These are phyloP conservation scores for Trichoderma cornu-damae DNA, from an alignment of 2,329 filamentous ascomycete genomes.

Conservation along the genomic window DNA sequence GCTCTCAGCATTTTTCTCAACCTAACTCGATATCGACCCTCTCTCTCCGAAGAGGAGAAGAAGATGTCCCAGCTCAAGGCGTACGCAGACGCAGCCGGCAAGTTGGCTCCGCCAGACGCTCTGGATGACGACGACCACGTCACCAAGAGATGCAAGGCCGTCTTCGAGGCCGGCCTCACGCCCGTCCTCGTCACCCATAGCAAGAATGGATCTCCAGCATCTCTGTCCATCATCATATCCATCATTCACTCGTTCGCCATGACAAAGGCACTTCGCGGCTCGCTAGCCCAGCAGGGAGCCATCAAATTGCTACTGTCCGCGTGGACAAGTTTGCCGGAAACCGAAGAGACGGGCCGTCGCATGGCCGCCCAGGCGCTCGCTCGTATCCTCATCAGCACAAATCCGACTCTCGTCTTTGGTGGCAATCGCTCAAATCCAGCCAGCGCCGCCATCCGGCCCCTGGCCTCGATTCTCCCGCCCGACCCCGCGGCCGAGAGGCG, in stretches of 20 bases:
- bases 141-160: slow-evolving; percentile 64
- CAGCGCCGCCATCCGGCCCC: slow-evolving; percentile 74
- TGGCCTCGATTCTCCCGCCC: slow-evolving; percentile 66
- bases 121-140: slow-evolving; percentile 75
- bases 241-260: slow-evolving; percentile 75
- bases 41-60: slow-evolving; percentile 82
- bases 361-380: slow-evolving; percentile 75
- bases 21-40: slow-evolving; percentile 73
- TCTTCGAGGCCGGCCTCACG: slow-evolving; percentile 74
- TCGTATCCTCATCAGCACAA: slow-evolving; percentile 79
- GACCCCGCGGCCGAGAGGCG: slow-evolving; percentile 58
- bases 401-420: slow-evolving; percentile 78
- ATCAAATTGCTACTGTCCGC: slow-evolving; percentile 75
- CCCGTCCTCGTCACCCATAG: slow-evolving; percentile 71
- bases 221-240: slow-evolving; percentile 65
- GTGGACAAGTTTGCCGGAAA: slow-evolving; percentile 56
- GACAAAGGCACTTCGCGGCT: slow-evolving; percentile 66
- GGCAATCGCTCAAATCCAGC: slow-evolving; percentile 68
- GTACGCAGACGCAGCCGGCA: slow-evolving; percentile 81
- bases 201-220: slow-evolving; percentile 65
- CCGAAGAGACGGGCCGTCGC: slow-evolving; percentile 44
- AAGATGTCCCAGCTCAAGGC: slow-evolving; percentile 88
- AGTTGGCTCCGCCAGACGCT: slow-evolving; percentile 55
- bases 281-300: slow-evolving; percentile 88
- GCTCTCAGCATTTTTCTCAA: slow-evolving; percentile 81